Percentiles rank a stretch among this genome's conserved stretches.
These are phyloP conservation scores for Tuber indicum DNA, from an alignment of 495 filamentous ascomycete genomes.

Conservation along the genomic window DNA sequence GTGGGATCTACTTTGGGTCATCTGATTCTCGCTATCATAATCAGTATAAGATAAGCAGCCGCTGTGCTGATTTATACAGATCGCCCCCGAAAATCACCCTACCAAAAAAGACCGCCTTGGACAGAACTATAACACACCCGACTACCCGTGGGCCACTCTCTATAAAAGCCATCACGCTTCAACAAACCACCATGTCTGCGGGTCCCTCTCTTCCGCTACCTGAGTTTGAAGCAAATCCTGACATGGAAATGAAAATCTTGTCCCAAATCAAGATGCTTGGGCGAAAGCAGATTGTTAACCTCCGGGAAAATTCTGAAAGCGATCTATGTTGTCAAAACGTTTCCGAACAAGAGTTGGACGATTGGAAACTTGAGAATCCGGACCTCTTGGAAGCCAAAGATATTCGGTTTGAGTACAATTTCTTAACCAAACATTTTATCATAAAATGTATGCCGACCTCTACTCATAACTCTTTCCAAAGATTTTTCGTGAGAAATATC, in stretches of 20 bases:
- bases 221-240: not conserved
- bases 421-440: not conserved
- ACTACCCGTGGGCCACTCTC: not conserved
- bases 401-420: not conserved
- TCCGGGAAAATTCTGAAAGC: not conserved
- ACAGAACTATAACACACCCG: not conserved
- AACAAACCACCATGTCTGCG: not conserved
- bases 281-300: not conserved
- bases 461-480: not conserved
- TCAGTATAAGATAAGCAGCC: not conserved
- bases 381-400: not conserved
- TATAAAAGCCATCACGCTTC: not conserved
- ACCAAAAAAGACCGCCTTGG: not conserved
- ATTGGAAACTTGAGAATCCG: not conserved
- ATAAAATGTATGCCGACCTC: not conserved
- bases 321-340: not conserved
- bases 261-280: not conserved
- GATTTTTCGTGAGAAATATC: not conserved
- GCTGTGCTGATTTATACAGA: not conserved
- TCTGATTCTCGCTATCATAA: no score
- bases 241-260: not conserved
- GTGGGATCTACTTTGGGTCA: no score
- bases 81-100: not conserved
- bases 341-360: not conserved
- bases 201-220: not conserved